Evolutionary conservation across 2,329 filamentous ascomycete species (phyloP), one percentile per base, ranked within the genome.

Genomic region (Aureobasidium sp.): DNA sequence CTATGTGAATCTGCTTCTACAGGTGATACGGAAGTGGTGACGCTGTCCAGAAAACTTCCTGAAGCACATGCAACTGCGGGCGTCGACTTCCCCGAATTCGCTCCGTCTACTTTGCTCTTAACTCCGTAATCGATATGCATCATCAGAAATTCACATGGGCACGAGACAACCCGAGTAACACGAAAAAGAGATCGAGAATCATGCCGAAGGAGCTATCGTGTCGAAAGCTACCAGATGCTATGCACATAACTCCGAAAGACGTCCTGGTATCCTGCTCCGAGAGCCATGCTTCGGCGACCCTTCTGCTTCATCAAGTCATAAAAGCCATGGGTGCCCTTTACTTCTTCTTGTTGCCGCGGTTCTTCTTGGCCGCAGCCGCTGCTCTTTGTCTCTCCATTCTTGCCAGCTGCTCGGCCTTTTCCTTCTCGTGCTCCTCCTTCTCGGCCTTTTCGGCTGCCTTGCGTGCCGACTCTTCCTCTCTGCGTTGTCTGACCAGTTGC

Each of bases 401-500:
- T 62, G 74, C 78, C 70, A 80, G 70, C 68, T 79, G 74, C 68
- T 78, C 79, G 59, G 74, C 74, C 73, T 80, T 80, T 65, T 74
- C 71, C 81, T 81, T 84, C 84, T 87, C 85, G 2, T 77, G 68
- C 73, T 80, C 73, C 8, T 78, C 78, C 64, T 73, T 74, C 74
- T 81, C 79, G 68, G 79, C 77, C 45, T 78, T 78, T 70, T 81
- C 79, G 1, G 85, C 93, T 79, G 90, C 84, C 81, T 93, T 92
- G 69, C 91, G 81, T 34, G 87, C 89, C 59, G 90, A 85, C 71
- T 96, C 93, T 22, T 87, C 87, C 70, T 90, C 92, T 66, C 94
- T 85, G 78, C 91, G 88, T 81, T 96, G 90, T 52, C 87, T 85
- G 67, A 99, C 91, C 64, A 93, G 73, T 74, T 81, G 86, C 70